Percentiles rank a stretch among this genome's conserved stretches.
These are phyloP conservation scores for Abrus pulchellus DNA, from an alignment of 306 rosid genomes.

Conservation along the genomic window DNA sequence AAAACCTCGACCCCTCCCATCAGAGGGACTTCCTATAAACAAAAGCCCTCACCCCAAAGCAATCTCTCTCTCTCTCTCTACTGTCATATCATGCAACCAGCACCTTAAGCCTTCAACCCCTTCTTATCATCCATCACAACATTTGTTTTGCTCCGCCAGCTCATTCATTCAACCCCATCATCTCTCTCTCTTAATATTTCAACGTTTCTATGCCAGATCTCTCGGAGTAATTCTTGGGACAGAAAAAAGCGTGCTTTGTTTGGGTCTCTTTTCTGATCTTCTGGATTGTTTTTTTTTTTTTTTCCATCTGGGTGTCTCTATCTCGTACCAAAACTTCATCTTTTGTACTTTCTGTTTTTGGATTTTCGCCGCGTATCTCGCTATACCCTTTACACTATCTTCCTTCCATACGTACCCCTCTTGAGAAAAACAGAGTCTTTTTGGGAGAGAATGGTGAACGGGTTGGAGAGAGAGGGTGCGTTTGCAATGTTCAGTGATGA, in stretches of 20 bases:
- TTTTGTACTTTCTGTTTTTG: conserved; percentile 1
- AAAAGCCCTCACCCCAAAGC: too few relatives aligned
- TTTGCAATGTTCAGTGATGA: conserved; percentile 77
- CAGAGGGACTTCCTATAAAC: conserved; percentile 62
- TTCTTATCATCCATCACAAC: conserved; percentile 57
- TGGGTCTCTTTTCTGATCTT: background rate
- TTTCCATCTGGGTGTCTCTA: background rate
- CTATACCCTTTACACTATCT: conserved; percentile 29
- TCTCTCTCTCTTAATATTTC: conserved; percentile 48
- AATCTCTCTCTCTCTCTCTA: conserved; percentile 15
- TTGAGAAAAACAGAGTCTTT: conserved; percentile 59
- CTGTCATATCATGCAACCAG: conserved; percentile 84
- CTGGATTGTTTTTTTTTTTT: too few relatives aligned
- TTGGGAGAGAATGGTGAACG: conserved; percentile 67
- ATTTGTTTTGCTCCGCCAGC: conserved; percentile 75
- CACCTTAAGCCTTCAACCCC: conserved; percentile 52
- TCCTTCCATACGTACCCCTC: conserved; percentile 31
- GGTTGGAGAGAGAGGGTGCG: conserved; percentile 67
- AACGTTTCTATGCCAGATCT: conserved; percentile 79
- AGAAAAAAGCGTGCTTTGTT: conserved; percentile 42
- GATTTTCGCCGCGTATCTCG: conserved; percentile 38
- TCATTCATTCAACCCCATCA: conserved; percentile 72
- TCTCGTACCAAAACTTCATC: conserved; percentile 40
- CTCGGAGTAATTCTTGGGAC: conserved; percentile 53
- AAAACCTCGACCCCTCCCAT: conserved; percentile 62